Conservation (phyloP, 2,329 filamentous ascomycete species). For the Anthostomella pinea region DNA sequence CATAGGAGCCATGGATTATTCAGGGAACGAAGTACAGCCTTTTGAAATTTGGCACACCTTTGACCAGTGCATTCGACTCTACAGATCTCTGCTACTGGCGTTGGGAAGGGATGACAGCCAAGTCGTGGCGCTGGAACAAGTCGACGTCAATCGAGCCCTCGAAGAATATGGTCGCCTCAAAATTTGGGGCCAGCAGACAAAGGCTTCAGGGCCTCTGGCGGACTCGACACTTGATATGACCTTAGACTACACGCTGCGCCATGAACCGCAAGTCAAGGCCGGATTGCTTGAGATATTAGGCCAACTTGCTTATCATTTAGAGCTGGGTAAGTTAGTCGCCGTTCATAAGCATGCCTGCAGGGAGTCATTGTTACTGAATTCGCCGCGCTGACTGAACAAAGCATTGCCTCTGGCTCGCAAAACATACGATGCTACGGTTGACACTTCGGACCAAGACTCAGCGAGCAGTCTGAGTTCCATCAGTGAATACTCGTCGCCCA, state of each 20-base stretch:
- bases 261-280: not conserved
- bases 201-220: not conserved
- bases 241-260: not conserved
- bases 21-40: no score
- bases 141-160: conserved; percentile 1
- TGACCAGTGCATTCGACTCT: not conserved
- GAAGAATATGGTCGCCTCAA: conserved; percentile 11
- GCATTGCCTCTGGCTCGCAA: no score
- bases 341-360: not conserved
- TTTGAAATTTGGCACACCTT: no score
- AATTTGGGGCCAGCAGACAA: conserved; percentile 7
- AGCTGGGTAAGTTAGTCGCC: conserved; percentile 1
- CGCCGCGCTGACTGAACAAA: no score
- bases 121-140: not conserved
- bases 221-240: no score
- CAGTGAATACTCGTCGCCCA: not conserved
- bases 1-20: no score
- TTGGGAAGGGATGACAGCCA: not conserved
- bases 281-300: conserved; percentile 4
- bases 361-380: no score
- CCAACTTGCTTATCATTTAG: conserved; percentile 2
- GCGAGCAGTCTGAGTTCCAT: not conserved
- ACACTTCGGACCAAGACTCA: not conserved
- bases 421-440: not conserved
- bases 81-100: not conserved